Conservation (phyloP, 2,329 filamentous ascomycete species). For the Penicillium sp. region DNA sequence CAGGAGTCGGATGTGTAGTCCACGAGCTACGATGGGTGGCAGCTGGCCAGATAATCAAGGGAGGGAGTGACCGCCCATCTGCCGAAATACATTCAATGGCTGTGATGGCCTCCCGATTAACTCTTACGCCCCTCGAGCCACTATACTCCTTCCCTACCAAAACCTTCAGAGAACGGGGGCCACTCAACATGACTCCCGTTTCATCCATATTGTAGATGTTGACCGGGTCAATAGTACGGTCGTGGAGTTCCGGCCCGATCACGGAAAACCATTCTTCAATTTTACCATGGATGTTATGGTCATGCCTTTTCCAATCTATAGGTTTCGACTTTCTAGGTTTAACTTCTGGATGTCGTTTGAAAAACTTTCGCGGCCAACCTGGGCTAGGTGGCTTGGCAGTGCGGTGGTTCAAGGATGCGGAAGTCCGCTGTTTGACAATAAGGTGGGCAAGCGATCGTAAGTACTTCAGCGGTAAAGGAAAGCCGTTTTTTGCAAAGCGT, state of each 20-base stretch:
- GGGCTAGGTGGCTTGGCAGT: too few relatives aligned
- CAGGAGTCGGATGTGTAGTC: conserved; percentile 10
- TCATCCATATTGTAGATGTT: conserved; percentile 41
- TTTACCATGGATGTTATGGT: too few relatives aligned
- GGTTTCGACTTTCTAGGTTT: too few relatives aligned
- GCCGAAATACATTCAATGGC: conserved; percentile 13
- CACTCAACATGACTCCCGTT: conserved; percentile 33
- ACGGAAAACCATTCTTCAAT: conserved; percentile 29
- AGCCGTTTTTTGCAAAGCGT: too few relatives aligned
- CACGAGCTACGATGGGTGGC: conserved; percentile 7
- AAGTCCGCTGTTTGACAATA: too few relatives aligned
- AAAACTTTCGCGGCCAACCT: too few relatives aligned
- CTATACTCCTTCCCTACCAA: conserved; percentile 12
- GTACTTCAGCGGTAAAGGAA: too few relatives aligned
- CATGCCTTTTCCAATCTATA: too few relatives aligned
- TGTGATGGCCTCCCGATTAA: conserved; percentile 8
- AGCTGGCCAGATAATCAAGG: conserved; percentile 8
- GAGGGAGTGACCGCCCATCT: conserved; percentile 6
- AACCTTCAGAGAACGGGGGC: conserved; percentile 28
- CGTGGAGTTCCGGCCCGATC: conserved; percentile 25
- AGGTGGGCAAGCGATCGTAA: too few relatives aligned
- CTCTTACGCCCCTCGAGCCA: not conserved
- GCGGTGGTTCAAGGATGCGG: too few relatives aligned
- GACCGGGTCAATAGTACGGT: conserved; percentile 24
- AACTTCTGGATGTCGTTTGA: too few relatives aligned